Base-by-base conservation (phyloP, 2,329 filamentous ascomycete species). In the Dothidotthia symphoricarpi region DNA sequence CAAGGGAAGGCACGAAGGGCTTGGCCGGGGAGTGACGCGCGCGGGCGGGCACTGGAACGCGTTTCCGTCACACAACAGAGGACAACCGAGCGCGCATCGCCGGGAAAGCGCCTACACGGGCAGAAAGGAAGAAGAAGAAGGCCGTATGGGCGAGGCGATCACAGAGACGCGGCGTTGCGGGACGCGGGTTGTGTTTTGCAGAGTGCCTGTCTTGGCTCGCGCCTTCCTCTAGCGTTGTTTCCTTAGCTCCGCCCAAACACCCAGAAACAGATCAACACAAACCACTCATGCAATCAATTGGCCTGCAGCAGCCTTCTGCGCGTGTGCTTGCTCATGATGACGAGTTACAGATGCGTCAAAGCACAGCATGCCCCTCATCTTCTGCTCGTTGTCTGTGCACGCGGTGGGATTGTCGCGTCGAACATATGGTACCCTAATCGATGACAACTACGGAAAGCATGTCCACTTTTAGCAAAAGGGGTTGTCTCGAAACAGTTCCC, bases 91-190 rank as follows among this genome's bases (percentile, higher is more conserved):
- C 42, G 55, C 55, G 52, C 60, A 55, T 55, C 52, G 38, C 51
- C 53, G 60, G 49, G 49, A 32, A 47, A 49, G 60, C 59, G 49
- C 57, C 56, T 55, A 56, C 39, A 50, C 57, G 51, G 46, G 43
- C 52, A 51, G 32, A 45, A 39, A 35, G 29, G 46, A 52, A 47
- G 45, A 43, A 53, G 52, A 57, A 48, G 41, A 51, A 60, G 43
- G 49, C 48, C 47, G 40, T 45, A 51, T 42, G 45, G 51, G 41
- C 49, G 45, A 47, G 52, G 45, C 50, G 43, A 47, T 36, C 41
- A 36, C 36, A 34, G 50, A 47, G 43, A 40, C 46, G 47, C 45
- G 38, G 46, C 40, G 41, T n/a, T n/a, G 50, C 46, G 41, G 51
- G 47, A 47, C 39, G 34, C 36, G 39, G 48, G 38, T 47, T 49